Evolutionary conservation across 345 rosid genomes (phyloP).

Genomic region (Combretum micranthum): DNA sequence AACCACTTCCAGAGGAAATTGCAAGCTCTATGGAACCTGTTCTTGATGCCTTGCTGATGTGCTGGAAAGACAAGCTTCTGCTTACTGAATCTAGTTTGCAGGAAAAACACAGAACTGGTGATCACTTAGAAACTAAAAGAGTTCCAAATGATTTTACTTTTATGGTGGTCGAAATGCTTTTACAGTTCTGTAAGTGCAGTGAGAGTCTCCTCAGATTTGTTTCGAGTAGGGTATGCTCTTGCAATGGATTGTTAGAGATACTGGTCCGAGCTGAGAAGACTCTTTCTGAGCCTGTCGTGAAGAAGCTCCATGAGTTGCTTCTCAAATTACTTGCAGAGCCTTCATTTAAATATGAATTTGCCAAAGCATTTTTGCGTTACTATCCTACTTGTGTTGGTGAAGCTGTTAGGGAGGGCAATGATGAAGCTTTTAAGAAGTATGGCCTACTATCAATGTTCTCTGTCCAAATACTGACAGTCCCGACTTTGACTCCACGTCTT

Average conservation of each 20-base stretch:
- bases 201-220: conserved; percentile 93
- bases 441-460: conserved; percentile 65
- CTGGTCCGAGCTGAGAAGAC: conserved; percentile 75
- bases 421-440: conserved; percentile 35
- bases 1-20: conserved; percentile 60
- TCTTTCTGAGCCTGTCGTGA: conserved; percentile 33
- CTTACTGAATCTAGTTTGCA: conserved; percentile 30
- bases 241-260: conserved; percentile 55
- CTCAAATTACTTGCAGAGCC: conserved; percentile 88
- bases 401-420: conserved; percentile 43
- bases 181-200: conserved; percentile 64
- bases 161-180: conserved; percentile 68
- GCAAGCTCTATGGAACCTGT: conserved; percentile 67
- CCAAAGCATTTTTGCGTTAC: conserved; percentile 68
- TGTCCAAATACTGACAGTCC: conserved; percentile 93
- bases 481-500: conserved; percentile 80
- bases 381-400: conserved; percentile 64
- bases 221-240: conserved; percentile 50
- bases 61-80: conserved; percentile 59
- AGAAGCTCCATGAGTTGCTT: conserved; percentile 69
- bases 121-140: conserved; percentile 24
- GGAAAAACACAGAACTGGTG: conserved; percentile 28
- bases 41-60: conserved; percentile 54
- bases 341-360: conserved; percentile 75
- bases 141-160: conserved; percentile 60